Base-by-base conservation (phyloP, 2,329 filamentous ascomycete species). In the Botryosphaeria dothidea region DNA sequence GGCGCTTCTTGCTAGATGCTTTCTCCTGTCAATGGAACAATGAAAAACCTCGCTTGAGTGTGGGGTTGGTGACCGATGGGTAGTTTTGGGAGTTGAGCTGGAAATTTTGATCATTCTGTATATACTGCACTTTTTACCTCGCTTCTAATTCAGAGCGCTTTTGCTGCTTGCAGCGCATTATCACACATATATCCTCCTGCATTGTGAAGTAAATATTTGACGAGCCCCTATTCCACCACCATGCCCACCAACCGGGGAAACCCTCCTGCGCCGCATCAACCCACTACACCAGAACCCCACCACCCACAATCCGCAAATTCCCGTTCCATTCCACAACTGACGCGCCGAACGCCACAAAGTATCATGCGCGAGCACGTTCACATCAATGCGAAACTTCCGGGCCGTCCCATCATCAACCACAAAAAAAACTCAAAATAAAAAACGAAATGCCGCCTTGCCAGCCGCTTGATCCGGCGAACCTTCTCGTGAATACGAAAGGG, bases 1-100 rank as follows among this genome's bases (percentile, higher is more conserved):
- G 76, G 76, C 13, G 76, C 72, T 69, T 71, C 75, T 67, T 77
- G 73, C 70, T 77, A 73, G 19, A 45, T 11, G 23, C 4, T 27
- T 41, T 23, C 27, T 36, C 27, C 27, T 36, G 17, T 19, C 6
- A 6, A 7, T 9, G 19, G 23, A 9, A 49, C 25, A 21, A 25
- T 23, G 17, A 2, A 51, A 49, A 29, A 19, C 46, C 23, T 21
- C 23, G 19, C n/a, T n/a, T n/a, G n/a, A n/a, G n/a, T n/a, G n/a
- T n/a, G n/a, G 2, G 31, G 43, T 23, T 46, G 38, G 5, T 13
- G 17, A 41, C 38, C 17, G 38, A 41, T 1, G 38, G 45, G 43
- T 21, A 48, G 15, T 49, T 17, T 15, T 7, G 4, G 17, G 13
- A 29, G 46, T 25, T 46, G 29, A 52, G 23, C 19, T 52, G 49